phyloP scores from a whole-genome alignment of 805 yeast species.

The Priceomyces melissophilus region DNA sequence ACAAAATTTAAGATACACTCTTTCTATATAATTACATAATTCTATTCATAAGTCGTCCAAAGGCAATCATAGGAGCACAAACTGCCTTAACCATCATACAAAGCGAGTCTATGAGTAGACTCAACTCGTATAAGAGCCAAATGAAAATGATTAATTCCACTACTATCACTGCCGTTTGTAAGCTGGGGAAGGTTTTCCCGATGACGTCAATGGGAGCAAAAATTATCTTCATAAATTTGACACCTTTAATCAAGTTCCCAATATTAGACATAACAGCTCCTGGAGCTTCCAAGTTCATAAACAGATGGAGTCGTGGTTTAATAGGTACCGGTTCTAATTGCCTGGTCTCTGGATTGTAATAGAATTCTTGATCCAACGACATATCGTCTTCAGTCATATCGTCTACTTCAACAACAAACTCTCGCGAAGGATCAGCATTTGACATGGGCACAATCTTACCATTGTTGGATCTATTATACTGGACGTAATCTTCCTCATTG shows the following conservation, averaged over 20 bases:
- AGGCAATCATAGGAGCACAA: slow-evolving; percentile 46
- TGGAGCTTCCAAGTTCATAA: slow-evolving; percentile 8
- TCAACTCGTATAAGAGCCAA: slow-evolving; percentile 42
- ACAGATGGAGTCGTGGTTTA: background rate
- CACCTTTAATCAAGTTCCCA: slow-evolving; percentile 29
- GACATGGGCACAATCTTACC: background rate
- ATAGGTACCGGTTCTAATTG: slow-evolving; percentile 22
- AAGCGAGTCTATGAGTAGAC: slow-evolving; percentile 39
- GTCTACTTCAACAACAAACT: slow-evolving; percentile 26
- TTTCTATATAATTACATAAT: slow-evolving; percentile 21
- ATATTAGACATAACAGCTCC: slow-evolving; percentile 27
- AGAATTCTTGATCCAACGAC: slow-evolving; percentile 22
- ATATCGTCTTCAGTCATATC: slow-evolving; percentile 16
- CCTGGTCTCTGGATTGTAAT: slow-evolving; percentile 30
- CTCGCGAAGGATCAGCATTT: slow-evolving; percentile 10
- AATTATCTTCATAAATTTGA: slow-evolving; percentile 32
- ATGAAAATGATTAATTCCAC: slow-evolving; percentile 35
- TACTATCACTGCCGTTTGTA: slow-evolving; percentile 39
- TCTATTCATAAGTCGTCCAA: slow-evolving; percentile 42
- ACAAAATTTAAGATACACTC: background rate
- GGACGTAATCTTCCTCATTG: slow-evolving; percentile 3
- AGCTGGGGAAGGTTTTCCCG: slow-evolving; percentile 32
- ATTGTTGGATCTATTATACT: background rate
- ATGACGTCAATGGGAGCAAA: slow-evolving; percentile 41
- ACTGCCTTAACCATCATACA: slow-evolving; percentile 44